A percentile compares a stretch with the other conserved stretches of the same genome.
These are phyloP conservation scores for Cadophora sp. DNA, from an alignment of 2,329 filamentous ascomycete genomes.

Conservation along the genomic window DNA sequence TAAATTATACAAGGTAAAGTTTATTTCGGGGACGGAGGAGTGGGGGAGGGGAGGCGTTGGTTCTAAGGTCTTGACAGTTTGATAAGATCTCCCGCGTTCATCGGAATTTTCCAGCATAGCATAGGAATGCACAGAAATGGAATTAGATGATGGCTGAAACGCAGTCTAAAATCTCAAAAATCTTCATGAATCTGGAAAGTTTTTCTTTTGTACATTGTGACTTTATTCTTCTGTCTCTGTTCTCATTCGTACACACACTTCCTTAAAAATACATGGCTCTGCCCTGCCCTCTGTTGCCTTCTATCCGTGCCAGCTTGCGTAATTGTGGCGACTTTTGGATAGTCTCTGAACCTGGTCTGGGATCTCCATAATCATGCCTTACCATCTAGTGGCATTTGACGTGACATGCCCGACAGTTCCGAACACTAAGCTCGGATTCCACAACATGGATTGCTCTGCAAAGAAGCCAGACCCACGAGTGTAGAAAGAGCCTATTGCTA, in stretches of 20 bases:
- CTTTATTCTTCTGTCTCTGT: background rate
- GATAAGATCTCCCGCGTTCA: too few species aligned
- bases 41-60: too few species aligned
- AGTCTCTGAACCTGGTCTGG: background rate
- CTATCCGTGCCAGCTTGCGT: background rate
- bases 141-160: too few species aligned
- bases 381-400: background rate
- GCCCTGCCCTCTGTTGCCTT: too few species aligned
- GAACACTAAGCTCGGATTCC: background rate
- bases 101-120: too few species aligned
- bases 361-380: background rate
- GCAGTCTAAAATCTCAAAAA: too few species aligned
- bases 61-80: too few species aligned
- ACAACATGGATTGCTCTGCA: background rate
- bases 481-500: background rate
- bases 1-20: too few species aligned
- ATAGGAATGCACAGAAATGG: too few species aligned
- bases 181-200: too few species aligned
- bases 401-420: background rate
- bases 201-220: too few species aligned
- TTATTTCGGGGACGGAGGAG: too few species aligned
- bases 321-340: conserved; percentile 3
- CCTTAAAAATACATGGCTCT: background rate
- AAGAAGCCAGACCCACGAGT: background rate
- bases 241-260: background rate